Evolutionary conservation across 164 flowering plant genomes (phyloP).

Genomic region (Euptelea pleiosperma): DNA sequence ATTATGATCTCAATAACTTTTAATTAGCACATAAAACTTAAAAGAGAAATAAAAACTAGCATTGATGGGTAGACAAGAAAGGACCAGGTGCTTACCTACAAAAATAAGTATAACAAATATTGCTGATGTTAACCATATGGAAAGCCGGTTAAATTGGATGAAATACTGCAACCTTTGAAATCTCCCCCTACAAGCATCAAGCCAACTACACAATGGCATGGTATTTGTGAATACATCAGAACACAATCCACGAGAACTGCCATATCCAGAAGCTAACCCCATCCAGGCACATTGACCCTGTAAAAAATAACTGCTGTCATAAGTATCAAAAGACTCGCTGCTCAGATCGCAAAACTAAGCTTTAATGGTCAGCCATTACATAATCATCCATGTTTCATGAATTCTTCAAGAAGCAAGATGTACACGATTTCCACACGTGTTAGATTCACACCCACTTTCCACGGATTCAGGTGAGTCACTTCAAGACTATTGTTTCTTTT

Average conservation of each 20-base stretch:
- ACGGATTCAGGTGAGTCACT: background rate
- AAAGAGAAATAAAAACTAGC: no score
- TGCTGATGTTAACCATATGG: conserved; percentile 9
- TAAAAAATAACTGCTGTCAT: background rate
- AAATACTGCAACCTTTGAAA: conserved; percentile 15
- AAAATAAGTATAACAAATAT: conserved; percentile 16
- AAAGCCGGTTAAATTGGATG: conserved; percentile 11
- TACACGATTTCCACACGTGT: no score
- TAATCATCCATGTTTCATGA: no score
- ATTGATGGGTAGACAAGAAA: no score
- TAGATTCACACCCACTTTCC: no score
- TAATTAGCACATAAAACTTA: no score
- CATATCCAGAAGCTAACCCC: conserved; percentile 17
- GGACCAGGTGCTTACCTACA: conserved; percentile 16
- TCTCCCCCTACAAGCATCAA: conserved; percentile 12
- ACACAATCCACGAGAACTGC: conserved; percentile 12
- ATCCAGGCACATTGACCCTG: conserved; percentile 15
- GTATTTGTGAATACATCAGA: conserved; percentile 10
- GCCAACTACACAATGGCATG: conserved; percentile 7
- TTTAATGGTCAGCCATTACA: no score
- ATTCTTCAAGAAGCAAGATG: no score
- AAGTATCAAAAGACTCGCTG: no score
- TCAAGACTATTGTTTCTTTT: no score
- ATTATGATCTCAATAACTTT: no score
- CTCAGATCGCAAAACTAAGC: no score